A percentile compares a stretch with the other conserved stretches of the same genome.
Conservation (phyloP, 148 eudicot genomes). For the Amaranthus cruentus region DNA sequence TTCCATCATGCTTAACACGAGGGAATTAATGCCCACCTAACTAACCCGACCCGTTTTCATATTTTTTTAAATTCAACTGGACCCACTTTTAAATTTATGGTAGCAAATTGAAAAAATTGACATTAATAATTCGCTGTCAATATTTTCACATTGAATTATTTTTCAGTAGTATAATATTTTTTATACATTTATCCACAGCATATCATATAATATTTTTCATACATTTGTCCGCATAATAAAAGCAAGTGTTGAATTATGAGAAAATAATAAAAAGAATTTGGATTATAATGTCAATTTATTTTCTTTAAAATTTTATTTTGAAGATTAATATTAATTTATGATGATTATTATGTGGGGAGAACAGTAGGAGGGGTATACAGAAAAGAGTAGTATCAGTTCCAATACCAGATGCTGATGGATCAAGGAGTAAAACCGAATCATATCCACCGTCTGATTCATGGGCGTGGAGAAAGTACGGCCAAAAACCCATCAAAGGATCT, state of each 20-base stretch:
- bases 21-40: slow-evolving; percentile 7
- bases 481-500: slow-evolving; percentile 71
- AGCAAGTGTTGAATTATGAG: too few species aligned
- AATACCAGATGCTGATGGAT: slow-evolving; percentile 45
- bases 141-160: too few species aligned
- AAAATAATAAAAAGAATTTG: too few species aligned
- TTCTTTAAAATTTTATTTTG: background rate
- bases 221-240: too few species aligned
- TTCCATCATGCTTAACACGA: background rate
- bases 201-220: too few species aligned
- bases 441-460: slow-evolving; percentile 76
- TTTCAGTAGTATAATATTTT: too few species aligned
- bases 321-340: background rate
- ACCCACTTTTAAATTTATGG: background rate
- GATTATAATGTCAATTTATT: too few species aligned
- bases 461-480: slow-evolving; percentile 80
- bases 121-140: too few species aligned
- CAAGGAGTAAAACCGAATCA: slow-evolving; percentile 41
- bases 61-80: background rate
- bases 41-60: background rate
- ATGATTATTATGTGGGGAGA: slow-evolving; percentile 5
- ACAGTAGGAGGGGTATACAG: slow-evolving; percentile 41
- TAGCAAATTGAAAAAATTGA: background rate
- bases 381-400: slow-evolving; percentile 46
- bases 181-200: too few species aligned